phyloP scores from a whole-genome alignment of 75 land plant genomes.

The Pinus tabuliformis region DNA sequence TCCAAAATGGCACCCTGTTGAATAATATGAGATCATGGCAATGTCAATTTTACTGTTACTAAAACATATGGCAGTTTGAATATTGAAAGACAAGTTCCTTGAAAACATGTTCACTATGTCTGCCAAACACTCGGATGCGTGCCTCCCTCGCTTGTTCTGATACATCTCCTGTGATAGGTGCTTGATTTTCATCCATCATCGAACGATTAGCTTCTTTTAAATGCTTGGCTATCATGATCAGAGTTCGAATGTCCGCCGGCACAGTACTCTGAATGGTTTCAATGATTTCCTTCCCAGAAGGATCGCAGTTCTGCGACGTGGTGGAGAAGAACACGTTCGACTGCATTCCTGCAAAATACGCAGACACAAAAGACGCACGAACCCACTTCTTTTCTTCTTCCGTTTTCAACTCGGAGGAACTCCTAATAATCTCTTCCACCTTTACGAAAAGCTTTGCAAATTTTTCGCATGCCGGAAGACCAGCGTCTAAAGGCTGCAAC shows the following conservation, averaged over 20 bases:
- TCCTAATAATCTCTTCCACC: not conserved
- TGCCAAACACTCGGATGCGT: slow-evolving; percentile 12
- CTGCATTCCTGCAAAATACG: not conserved
- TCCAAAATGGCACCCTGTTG: too few relatives aligned
- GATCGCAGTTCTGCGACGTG: too few relatives aligned
- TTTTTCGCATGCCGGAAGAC: not conserved
- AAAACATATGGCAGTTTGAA: not conserved
- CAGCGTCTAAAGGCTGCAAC: not conserved
- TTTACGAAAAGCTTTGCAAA: not conserved
- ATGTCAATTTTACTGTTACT: not conserved
- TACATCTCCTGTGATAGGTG: too few relatives aligned
- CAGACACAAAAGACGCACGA: not conserved
- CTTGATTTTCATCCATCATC: not conserved
- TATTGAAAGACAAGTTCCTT: not conserved
- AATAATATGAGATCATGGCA: too few relatives aligned
- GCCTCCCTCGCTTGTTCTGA: slow-evolving; percentile 1
- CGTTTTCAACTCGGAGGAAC: not conserved
- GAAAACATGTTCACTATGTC: not conserved
- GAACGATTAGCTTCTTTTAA: not conserved
- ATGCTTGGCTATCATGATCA: not conserved
- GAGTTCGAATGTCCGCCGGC: slow-evolving; percentile 4
- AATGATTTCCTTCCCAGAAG: not conserved
- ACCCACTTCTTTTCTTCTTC: not conserved
- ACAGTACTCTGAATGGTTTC: slow-evolving; percentile 5
- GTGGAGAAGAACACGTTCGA: not conserved